These are phyloP conservation scores for Protostelium mycophagum DNA, from an alignment of 78 protist genomes.

Conservation along the genomic window DNA sequence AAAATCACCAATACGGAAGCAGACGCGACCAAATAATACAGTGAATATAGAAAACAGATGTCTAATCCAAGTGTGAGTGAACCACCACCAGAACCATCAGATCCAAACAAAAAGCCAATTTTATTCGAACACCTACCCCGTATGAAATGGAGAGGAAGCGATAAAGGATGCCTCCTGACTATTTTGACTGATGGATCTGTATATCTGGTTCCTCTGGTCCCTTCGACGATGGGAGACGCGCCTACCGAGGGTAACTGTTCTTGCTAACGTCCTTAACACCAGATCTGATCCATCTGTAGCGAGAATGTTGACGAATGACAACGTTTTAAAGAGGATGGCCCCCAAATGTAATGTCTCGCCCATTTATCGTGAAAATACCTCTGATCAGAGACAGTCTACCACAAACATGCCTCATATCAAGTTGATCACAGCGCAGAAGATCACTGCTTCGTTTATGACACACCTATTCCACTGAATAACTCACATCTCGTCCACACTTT, in stretches of 20 bases:
- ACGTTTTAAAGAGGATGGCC: not conserved
- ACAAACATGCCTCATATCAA: not conserved
- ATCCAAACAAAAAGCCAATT: not conserved
- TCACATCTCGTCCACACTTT: not conserved
- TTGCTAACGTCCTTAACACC: not conserved
- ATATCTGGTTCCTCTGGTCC: not conserved
- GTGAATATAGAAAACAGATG: too few species aligned
- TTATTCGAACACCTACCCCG: not conserved
- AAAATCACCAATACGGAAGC: not conserved
- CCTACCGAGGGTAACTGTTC: not conserved
- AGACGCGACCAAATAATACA: too few species aligned
- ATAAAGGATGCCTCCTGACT: not conserved
- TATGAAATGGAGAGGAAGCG: not conserved
- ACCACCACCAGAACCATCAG: not conserved
- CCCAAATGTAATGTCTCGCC: not conserved
- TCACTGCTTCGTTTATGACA: not conserved
- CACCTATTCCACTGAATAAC: not conserved
- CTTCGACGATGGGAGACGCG: not conserved
- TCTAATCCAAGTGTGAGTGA: not conserved
- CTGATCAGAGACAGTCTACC: not conserved
- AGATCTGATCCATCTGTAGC: not conserved
- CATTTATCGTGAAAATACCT: too few species aligned
- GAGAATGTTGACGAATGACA: not conserved
- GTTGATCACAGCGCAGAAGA: not conserved
- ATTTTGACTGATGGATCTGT: not conserved